Evolutionary conservation across 768 basidiomycete genomes (phyloP).

Genomic region (Lentinula sp.): DNA sequence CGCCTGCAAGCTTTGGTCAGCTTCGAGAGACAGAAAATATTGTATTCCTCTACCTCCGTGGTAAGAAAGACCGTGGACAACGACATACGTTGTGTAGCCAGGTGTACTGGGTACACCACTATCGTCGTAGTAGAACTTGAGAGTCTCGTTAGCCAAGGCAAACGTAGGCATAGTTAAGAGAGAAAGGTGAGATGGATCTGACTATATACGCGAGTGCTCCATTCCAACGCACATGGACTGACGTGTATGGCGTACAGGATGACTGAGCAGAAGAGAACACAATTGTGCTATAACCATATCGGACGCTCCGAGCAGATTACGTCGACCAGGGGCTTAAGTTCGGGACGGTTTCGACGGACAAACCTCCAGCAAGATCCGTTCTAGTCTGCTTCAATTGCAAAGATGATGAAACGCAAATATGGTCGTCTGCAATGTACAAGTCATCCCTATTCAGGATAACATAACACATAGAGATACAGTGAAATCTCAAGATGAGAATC

Average conservation of each 20-base stretch:
- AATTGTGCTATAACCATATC: too few species aligned
- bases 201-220: too few species aligned
- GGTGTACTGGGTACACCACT: neutral
- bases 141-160: neutral
- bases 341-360: neutral
- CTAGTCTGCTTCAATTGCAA: neutral
- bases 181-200: neutral
- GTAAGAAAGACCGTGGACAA: slow-evolving; percentile 3
- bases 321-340: neutral
- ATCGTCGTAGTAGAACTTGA: slow-evolving; percentile 3
- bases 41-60: neutral
- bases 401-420: too few species aligned
- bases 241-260: too few species aligned
- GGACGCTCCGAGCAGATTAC: too few species aligned
- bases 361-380: neutral
- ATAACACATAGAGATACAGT: neutral
- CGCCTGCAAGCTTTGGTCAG: neutral
- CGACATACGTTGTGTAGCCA: neutral
- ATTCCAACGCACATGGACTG: too few species aligned
- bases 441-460: neutral
- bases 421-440: neutral
- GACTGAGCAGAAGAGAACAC: too few species aligned
- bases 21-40: neutral
- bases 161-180: neutral
- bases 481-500: neutral